These are phyloP conservation scores for Spatholobus suberectus DNA, from an alignment of 306 rosid species.

Conservation along the genomic window DNA sequence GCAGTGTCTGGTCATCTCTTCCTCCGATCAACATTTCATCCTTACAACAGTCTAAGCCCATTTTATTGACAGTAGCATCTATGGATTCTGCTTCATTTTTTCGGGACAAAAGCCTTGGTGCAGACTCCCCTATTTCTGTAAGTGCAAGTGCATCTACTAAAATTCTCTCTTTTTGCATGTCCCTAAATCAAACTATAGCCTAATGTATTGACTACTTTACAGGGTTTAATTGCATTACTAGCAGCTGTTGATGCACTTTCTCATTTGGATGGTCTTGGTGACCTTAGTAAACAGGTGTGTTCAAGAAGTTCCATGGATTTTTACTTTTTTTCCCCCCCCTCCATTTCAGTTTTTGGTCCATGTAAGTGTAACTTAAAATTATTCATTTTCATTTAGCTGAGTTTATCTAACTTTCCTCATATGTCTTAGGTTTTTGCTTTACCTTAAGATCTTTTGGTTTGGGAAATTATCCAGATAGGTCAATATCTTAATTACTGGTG, in stretches of 20 bases:
- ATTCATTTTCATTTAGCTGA: slow-evolving; percentile 17
- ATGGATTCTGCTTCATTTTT: slow-evolving; percentile 98
- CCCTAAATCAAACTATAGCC: slow-evolving; percentile 18
- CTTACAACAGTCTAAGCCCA: slow-evolving; percentile 61
- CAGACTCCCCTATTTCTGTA: slow-evolving; percentile 92
- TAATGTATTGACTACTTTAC: slow-evolving; percentile 37
- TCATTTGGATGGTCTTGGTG: slow-evolving; percentile 62
- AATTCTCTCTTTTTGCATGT: slow-evolving; percentile 6
- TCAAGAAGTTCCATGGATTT: slow-evolving; percentile 23
- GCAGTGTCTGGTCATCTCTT: slow-evolving; percentile 99
- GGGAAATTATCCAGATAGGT: slow-evolving; percentile 2
- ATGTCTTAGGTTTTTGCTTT: not conserved
- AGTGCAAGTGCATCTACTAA: slow-evolving; percentile 45
- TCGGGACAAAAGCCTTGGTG: slow-evolving; percentile 87
- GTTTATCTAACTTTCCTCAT: slow-evolving; percentile 18
- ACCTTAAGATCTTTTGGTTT: slow-evolving; percentile 21
- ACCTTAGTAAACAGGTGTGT: slow-evolving; percentile 77
- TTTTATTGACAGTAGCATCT: slow-evolving; percentile 73
- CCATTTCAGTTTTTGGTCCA: slow-evolving; percentile 23
- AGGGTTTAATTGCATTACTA: slow-evolving; percentile 89
- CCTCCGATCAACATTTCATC: slow-evolving; percentile 79
- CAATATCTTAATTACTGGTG: slow-evolving; percentile 25
- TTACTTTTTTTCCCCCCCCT: not conserved
- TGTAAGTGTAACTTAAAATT: slow-evolving; percentile 24
- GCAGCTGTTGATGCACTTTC: slow-evolving; percentile 92